Base-by-base conservation (phyloP, 2,329 filamentous ascomycete species). In the Alternaria panax region DNA sequence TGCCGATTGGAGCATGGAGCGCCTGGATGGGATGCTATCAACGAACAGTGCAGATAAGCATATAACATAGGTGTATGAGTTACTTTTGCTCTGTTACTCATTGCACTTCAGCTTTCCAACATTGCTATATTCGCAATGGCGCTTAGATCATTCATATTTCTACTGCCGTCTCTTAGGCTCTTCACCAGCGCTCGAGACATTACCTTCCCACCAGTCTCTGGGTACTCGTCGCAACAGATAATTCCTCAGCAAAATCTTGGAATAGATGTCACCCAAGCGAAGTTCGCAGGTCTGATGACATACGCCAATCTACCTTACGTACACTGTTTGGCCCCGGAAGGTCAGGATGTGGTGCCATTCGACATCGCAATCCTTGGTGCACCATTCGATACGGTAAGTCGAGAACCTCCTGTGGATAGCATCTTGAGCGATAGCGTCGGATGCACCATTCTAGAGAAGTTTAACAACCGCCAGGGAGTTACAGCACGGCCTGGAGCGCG, bases 401-500 rank as follows among this genome's bases (percentile, higher is more conserved):
- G 36, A 48, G 9, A 5, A 24, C 18, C 24, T 28, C 14, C 1
- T 38, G 12, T 41, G 22, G 28, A 28, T 11, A n/a, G 34, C 40
- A 11, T 16, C 50, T 43, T 5, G 34, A 40, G 52, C 20, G 24
- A 41, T 20, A 18, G 7, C 36, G 11, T 32, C 4, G 34, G 16
- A 11, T 8, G 28, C 7, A 7, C 46, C 43, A 4, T 7, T n/a
- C 22, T 22, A 28, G n/a, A 16, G 9, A 28, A 22, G 20, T 41
- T 48, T 70, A 30, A 71, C 45, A 36, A 14, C 27, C 11, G 20
- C 7, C 54, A 81, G 80, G 80, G 76, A 7, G 83, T 85, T 0
- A 86, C 84, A 2, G 83, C 78, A 32, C 75, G 84, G 41, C 84
- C 84, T 4, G 84, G 84, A 38, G 80, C 84, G 30, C 76, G 84